phyloP scores from a whole-genome alignment of 495 filamentous ascomycete species.

The Xylaria acuta region DNA sequence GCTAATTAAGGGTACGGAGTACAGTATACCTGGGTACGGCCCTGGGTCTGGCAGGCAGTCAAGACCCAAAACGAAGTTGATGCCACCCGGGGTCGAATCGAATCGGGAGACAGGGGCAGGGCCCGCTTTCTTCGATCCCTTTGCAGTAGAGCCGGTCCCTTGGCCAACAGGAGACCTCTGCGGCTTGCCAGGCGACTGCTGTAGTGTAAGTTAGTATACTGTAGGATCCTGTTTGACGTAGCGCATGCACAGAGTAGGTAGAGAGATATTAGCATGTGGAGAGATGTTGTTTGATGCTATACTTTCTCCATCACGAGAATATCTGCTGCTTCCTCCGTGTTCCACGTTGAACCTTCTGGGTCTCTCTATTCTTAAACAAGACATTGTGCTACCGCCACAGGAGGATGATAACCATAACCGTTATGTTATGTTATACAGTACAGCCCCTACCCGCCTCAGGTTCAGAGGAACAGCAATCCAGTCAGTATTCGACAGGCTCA shows the following conservation, averaged over 20 bases:
- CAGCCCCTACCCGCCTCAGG: conserved; percentile 8
- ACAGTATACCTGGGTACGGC: conserved; percentile 14
- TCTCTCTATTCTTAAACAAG: conserved; percentile 9
- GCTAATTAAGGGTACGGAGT: conserved; percentile 28
- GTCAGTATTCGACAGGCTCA: background rate
- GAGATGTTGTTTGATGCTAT: background rate
- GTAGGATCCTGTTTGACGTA: background rate
- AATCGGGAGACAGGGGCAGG: conserved; percentile 26
- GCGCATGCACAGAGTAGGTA: background rate
- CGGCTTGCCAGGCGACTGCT: background rate
- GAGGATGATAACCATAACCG: conserved; percentile 20
- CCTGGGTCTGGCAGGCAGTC: conserved; percentile 11
- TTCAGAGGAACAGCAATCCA: background rate
- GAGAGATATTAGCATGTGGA: background rate
- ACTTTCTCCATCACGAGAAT: background rate
- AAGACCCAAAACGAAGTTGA: conserved; percentile 26
- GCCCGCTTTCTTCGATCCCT: conserved; percentile 11
- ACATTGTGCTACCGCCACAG: conserved; percentile 24
- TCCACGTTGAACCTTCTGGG: conserved; percentile 12
- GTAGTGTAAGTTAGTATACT: too few species aligned
- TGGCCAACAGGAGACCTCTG: conserved; percentile 5
- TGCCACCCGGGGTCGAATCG: conserved; percentile 9
- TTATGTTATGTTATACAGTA: conserved; percentile 7
- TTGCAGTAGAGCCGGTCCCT: conserved; percentile 16
- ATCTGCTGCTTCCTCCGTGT: conserved; percentile 21